Base-by-base conservation (phyloP, 352 stramenopile genomes). In the Globisporangium rhizosaccharum region DNA sequence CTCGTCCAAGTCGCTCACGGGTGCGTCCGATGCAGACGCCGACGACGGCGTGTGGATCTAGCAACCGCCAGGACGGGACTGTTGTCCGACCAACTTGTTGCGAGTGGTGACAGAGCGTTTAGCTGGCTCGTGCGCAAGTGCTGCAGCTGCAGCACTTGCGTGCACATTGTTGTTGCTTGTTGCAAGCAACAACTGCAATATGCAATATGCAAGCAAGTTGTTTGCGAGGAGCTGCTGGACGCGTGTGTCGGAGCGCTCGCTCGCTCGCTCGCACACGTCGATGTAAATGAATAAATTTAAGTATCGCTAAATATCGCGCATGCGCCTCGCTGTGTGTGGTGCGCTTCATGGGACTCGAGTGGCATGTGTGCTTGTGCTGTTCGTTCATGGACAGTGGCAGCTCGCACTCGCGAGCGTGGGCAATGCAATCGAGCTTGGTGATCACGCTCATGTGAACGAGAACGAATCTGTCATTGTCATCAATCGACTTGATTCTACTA, bases 31-130 rank as follows among this genome's bases (percentile, higher is more conserved):
- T 14, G 72, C 67, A 11, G 73, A 75, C 20, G 23, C 53, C 0
- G 79, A 90, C 53, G 80, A 90, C 51, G 80, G 80, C 51, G 80
- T 90, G 12, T 90, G 80, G 80, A 90, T 90, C 54, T 90, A 87
- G 36, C 25, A 17, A 39, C n/a, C 9, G 20, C 25, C 11, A 15
- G 30, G 12, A 9, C 18, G 10, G 20, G 8, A 8, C 30, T 20
- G 8, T 3, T 6, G 36, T 36, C 10, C 14, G 23, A 44, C 15
- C 28, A 18, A 26, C 26, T 50, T 14, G 37, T 36, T 37, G 33
- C 42, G 41, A 23, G 41, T 36, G 5, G 30, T 8, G 33, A 39
- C 33, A 10, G 33, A 10, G 33, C 33, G 33, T 9, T 36, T 36
- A 10, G 30, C 1, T 36, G 30, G 30, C 30, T 36, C 33, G 6